Evolutionary conservation across 2,329 filamentous ascomycete genomes (phyloP), one percentile per base, ranked within the genome.

Genomic region (Cladophialophora psammophila): DNA sequence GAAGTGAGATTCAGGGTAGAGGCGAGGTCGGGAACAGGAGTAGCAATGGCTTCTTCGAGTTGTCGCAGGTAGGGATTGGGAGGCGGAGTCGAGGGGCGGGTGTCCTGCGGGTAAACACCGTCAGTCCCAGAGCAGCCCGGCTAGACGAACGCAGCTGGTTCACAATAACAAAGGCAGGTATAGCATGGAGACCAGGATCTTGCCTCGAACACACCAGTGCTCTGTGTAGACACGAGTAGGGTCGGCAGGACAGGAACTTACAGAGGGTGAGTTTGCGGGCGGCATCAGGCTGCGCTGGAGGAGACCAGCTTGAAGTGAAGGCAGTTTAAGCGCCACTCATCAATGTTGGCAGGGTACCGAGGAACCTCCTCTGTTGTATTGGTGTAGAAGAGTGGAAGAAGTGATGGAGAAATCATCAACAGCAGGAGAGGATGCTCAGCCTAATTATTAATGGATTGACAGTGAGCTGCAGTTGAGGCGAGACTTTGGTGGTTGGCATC

Each of bases 21-120:
- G 59, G 84, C 82, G 65, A 85, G 79, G 72, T 85, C 82, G 63
- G 83, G 79, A 48, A 83, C 80, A 56, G 84, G 81, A 71, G 80
- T 83, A 71, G 83, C 78, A 66, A 85, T 77, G 63, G 79, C 76
- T 59, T 67, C 65, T 71, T 78, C 80, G 66, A 83, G 77, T 64
- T 81, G 80, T 61, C 81, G 82, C 48, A 84, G 78, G 71, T 86
- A 85, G 31, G 77, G 75, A 63, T 67, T 75, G 35, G 75, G 48
- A 40, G 68, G 64, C 69, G 70, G 71, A 13, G 69, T 71, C 32
- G 68, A 64, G 20, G 67, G 68, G 55, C 73, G 74, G 20, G 75
- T 76, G 65, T 72, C 72, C 72, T 78, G 36, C 35, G 40, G 72
- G 63, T 48, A 53, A 62, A 42, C 20, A 40, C 45, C 65, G 64